phyloP scores from a whole-genome alignment of 441 rosid species.

The Arabidopsis hybrid region DNA sequence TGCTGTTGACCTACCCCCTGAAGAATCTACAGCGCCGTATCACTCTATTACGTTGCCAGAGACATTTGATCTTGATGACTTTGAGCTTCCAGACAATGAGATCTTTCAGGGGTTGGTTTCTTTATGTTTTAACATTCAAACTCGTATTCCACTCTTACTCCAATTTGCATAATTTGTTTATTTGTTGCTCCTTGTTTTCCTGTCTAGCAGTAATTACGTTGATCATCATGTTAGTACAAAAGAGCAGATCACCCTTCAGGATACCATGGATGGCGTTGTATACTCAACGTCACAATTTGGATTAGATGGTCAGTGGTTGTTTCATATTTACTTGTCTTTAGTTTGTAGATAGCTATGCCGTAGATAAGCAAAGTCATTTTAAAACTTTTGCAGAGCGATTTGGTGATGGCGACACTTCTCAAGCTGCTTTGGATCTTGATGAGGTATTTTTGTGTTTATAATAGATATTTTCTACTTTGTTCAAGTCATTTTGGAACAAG shows the following conservation, averaged over 20 bases:
- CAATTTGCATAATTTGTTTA: background rate
- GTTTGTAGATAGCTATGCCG: constrained; percentile 7
- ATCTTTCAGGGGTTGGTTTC: constrained; percentile 91
- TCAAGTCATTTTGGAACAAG: constrained; percentile 29
- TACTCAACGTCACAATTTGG: constrained; percentile 97
- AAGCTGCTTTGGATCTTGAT: constrained; percentile 90
- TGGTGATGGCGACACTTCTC: constrained; percentile 97
- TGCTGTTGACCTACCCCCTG: constrained; percentile 98
- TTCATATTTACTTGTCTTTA: constrained; percentile 38
- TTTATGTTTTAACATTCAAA: constrained; percentile 8
- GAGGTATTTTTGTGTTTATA: constrained; percentile 68
- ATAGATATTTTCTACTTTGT: background rate
- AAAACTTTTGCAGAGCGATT: constrained; percentile 78
- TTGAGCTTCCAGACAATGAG: constrained; percentile 99
- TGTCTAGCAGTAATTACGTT: constrained; percentile 79
- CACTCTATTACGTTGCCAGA: constrained; percentile 99
- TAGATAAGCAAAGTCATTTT: constrained; percentile 33
- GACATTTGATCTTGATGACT: constrained; percentile 99
- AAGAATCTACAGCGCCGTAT: constrained; percentile 99
- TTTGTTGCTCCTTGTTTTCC: constrained; percentile 35
- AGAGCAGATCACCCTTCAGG: constrained; percentile 99
- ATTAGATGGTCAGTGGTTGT: constrained; percentile 81
- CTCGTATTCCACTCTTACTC: constrained; percentile 19
- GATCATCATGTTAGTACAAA: constrained; percentile 97
- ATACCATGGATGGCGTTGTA: constrained; percentile 95